phyloP scores from a whole-genome alignment of 2,329 filamentous ascomycete genomes.

The Phialemoniopsis sp. region DNA sequence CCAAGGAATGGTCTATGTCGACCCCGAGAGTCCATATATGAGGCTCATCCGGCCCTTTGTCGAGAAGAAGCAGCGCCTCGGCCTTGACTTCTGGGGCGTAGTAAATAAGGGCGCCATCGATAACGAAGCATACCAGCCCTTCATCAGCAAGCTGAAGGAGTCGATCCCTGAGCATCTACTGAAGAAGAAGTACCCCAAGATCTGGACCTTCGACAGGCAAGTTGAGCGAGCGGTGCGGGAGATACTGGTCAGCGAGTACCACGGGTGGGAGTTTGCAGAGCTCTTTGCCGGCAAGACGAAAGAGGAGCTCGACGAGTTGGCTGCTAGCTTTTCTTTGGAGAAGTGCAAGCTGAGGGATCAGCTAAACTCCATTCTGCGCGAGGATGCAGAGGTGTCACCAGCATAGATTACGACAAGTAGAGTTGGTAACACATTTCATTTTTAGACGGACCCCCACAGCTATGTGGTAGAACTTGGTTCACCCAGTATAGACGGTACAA shows the following conservation, averaged over 20 bases:
- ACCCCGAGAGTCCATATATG: constrained; percentile 38
- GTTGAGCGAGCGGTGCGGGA: constrained; percentile 37
- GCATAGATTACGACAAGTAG: too few species aligned
- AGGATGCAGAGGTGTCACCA: too few species aligned
- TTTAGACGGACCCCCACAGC: too few species aligned
- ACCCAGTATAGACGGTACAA: too few species aligned
- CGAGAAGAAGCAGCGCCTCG: constrained; percentile 45
- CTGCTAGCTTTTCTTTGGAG: constrained; percentile 46
- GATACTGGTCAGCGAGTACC: constrained; percentile 39
- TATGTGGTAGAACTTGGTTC: too few species aligned
- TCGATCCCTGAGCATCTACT: constrained; percentile 35
- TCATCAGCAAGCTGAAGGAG: constrained; percentile 34
- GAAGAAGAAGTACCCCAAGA: constrained; percentile 40
- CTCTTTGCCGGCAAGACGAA: constrained; percentile 45
- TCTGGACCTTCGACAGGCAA: constrained; percentile 47
- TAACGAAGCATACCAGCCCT: constrained; percentile 27
- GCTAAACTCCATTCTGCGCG: constrained; percentile 42
- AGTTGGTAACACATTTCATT: too few species aligned
- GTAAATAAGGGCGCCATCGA: constrained; percentile 23
- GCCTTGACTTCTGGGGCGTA: constrained; percentile 49
- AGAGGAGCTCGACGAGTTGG: constrained; percentile 50
- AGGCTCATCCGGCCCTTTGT: constrained; percentile 43
- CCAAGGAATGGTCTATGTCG: constrained; percentile 44
- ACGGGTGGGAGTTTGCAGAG: constrained; percentile 50
- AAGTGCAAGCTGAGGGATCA: constrained; percentile 46